phyloP scores from a whole-genome alignment of 2,329 filamentous ascomycete genomes.

The Trichoderma breve region DNA sequence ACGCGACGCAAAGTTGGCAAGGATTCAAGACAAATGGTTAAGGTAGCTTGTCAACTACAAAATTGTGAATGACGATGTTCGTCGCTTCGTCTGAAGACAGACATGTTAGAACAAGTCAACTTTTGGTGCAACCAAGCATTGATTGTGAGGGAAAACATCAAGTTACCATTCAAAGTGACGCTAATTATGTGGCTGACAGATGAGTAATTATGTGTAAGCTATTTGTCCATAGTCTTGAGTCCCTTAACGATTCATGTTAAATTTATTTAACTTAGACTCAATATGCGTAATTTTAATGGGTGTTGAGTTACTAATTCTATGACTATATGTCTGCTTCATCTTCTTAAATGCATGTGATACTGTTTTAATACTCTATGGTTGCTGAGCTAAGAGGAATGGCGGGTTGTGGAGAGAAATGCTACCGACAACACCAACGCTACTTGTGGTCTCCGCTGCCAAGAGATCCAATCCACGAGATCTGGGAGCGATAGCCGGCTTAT shows the following conservation, averaged over 20 bases:
- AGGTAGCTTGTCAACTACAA: not conserved
- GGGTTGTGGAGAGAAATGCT: not conserved
- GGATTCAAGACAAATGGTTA: not conserved
- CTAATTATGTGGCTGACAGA: not conserved
- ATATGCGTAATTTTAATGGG: not conserved
- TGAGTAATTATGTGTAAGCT: not conserved
- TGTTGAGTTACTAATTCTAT: not conserved
- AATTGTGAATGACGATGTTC: too few relatives aligned
- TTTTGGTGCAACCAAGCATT: not conserved
- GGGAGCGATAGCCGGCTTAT: not conserved
- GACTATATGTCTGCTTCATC: not conserved
- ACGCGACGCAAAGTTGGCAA: not conserved
- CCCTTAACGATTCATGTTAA: not conserved
- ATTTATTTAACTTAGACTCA: not conserved
- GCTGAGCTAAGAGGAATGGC: not conserved
- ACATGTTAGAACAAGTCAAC: not conserved
- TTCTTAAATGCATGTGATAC: not conserved
- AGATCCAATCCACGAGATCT: not conserved
- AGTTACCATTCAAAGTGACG: not conserved
- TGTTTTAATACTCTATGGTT: not conserved
- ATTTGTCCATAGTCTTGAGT: not conserved
- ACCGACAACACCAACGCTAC: not conserved
- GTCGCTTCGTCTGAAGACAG: not conserved
- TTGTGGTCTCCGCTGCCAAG: not conserved
- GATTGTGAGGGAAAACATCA: not conserved